Evolutionary conservation across 495 filamentous ascomycete genomes (phyloP).

Genomic region (Thermochaetoides thermophila): DNA sequence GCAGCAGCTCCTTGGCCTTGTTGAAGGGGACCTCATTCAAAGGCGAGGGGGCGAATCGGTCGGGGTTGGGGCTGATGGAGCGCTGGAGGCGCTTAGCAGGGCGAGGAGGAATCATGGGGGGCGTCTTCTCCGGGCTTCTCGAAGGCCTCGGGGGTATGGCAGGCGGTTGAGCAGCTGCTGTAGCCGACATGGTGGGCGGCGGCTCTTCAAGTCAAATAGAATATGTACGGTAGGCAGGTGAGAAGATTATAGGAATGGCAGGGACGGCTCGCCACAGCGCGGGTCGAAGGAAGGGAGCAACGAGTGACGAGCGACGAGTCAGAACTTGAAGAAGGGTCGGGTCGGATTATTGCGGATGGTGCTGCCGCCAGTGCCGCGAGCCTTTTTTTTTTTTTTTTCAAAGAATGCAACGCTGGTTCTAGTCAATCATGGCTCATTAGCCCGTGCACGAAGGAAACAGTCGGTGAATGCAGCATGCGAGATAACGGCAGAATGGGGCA

Average conservation of each 20-base stretch:
- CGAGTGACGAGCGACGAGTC: too few species aligned
- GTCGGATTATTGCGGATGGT: too few species aligned
- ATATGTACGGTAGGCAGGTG: not conserved
- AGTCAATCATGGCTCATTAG: too few species aligned
- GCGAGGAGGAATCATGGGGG: slow-evolving; percentile 55
- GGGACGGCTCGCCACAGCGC: not conserved
- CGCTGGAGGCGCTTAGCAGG: slow-evolving; percentile 53
- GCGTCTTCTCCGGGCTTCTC: slow-evolving; percentile 27
- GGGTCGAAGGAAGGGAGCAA: too few species aligned
- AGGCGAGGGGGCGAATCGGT: slow-evolving; percentile 72
- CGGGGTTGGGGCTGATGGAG: slow-evolving; percentile 60
- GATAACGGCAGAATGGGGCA: too few species aligned
- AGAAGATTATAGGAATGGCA: not conserved
- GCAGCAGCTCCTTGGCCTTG: slow-evolving; percentile 12
- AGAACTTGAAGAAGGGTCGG: too few species aligned
- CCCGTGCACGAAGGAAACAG: too few species aligned
- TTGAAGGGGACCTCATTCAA: slow-evolving; percentile 49
- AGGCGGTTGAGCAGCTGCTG: slow-evolving; percentile 40
- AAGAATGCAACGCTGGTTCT: too few species aligned
- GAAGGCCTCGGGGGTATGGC: slow-evolving; percentile 51
- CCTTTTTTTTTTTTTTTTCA: too few species aligned
- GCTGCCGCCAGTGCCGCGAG: too few species aligned
- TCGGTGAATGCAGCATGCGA: too few species aligned
- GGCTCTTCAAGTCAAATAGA: not conserved
- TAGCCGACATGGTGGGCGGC: slow-evolving; percentile 22